Evolutionary conservation across 371 early-diverging fungal genomes (phyloP).

Genomic region (Mortierella sp.): DNA sequence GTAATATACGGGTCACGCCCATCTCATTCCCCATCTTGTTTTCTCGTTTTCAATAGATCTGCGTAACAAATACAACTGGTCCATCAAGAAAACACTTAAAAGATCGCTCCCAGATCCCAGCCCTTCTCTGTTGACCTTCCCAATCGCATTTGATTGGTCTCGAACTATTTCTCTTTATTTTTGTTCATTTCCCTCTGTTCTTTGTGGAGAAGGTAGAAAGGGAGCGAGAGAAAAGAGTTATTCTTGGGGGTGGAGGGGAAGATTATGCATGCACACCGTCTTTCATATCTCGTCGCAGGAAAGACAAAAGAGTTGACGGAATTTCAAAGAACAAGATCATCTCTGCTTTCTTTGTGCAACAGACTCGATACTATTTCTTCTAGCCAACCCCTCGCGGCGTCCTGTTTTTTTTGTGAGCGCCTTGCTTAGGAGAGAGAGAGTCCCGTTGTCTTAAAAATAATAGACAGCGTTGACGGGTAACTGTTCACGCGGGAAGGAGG

Average conservation of each 20-base stretch:
- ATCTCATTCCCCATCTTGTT: background rate
- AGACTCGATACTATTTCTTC: background rate
- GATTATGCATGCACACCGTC: background rate
- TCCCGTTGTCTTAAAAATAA: too few species aligned
- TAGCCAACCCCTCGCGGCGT: too few species aligned
- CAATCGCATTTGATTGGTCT: background rate
- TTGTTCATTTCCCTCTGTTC: background rate
- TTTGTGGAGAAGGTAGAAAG: background rate
- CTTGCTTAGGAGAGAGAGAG: background rate
- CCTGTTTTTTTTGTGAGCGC: too few species aligned
- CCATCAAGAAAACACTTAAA: background rate
- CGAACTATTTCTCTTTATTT: background rate
- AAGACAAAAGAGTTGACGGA: background rate
- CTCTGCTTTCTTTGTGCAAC: background rate
- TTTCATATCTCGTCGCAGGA: background rate
- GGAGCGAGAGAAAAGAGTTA: background rate
- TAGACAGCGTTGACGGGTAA: background rate
- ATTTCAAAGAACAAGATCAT: background rate
- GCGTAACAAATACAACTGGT: background rate
- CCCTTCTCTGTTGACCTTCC: background rate
- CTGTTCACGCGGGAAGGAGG: background rate
- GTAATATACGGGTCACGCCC: too few species aligned
- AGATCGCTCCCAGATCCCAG: background rate
- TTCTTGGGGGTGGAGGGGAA: background rate
- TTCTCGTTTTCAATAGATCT: background rate